Evolutionary conservation across 108 stramenopile species (phyloP).

Genomic region (Phaeodactylum tricornutum): DNA sequence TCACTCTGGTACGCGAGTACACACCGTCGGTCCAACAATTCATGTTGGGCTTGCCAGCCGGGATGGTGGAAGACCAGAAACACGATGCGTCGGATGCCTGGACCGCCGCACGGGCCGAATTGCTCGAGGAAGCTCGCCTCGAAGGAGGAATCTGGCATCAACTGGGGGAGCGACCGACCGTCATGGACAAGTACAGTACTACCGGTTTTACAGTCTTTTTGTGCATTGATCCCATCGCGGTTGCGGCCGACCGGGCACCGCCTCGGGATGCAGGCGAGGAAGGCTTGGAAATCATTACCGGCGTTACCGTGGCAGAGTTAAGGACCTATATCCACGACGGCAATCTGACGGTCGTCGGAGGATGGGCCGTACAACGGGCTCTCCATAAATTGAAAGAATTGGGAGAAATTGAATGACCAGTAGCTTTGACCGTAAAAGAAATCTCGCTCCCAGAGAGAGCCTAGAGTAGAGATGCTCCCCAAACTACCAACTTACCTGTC

Average conservation of each 20-base stretch:
- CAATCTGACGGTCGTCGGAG: conserved; percentile 76
- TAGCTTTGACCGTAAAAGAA: too few relatives aligned
- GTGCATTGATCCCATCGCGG: conserved; percentile 57
- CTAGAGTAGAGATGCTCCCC: too few relatives aligned
- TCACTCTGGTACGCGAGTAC: conserved; percentile 67
- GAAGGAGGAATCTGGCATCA: conserved; percentile 61
- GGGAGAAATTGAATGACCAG: too few relatives aligned
- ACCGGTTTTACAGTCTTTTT: conserved; percentile 57
- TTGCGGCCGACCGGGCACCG: conserved; percentile 36
- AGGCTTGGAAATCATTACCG: conserved; percentile 67
- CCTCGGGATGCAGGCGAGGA: conserved; percentile 68
- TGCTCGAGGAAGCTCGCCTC: conserved; percentile 80
- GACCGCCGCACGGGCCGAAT: conserved; percentile 52
- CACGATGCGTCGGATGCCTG: conserved; percentile 16
- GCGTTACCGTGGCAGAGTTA: conserved; percentile 47
- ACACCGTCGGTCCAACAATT: conserved; percentile 59
- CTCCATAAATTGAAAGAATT: conserved; percentile 65
- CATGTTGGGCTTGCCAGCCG: conserved; percentile 61
- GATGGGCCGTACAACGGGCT: conserved; percentile 57
- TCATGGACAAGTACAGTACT: conserved; percentile 76
- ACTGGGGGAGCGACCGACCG: conserved; percentile 28
- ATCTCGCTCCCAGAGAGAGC: too few relatives aligned
- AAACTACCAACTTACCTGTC: too few relatives aligned
- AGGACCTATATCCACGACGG: conserved; percentile 46
- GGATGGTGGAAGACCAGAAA: conserved; percentile 60